Evolutionary conservation across 139 green algal species (phyloP), one percentile per base, ranked within the genome.

Genomic region (Ettlia oleoabundans): DNA sequence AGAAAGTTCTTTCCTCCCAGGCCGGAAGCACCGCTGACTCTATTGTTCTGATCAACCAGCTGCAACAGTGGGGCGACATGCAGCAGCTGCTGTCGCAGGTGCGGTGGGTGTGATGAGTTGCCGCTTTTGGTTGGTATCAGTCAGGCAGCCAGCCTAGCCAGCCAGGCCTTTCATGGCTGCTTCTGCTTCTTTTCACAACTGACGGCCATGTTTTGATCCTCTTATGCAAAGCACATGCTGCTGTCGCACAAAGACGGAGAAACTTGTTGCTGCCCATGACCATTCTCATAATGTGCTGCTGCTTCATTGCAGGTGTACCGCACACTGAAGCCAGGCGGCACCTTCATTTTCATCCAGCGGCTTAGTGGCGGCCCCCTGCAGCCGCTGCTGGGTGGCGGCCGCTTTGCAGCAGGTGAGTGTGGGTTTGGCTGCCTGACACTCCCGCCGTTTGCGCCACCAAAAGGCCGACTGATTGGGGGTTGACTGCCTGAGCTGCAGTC

Each of bases 241-340:
- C 47, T 24, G 47, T 58, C 13, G 47, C 47, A 58, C 13, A 15
- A 10, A 58, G 47, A 15, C 10, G 47, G 47, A 58, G 47, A 15
- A 10, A 58, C 47, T 58, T 10, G 10, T 58, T 10, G 47, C 47
- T 15, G 47, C 47, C 47, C 47, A 10, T 58, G 55, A 15, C 30
- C 18, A 28, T n/a, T 65, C 32, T 15, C 6, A 4, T 33, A 28
- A 1, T 35, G 15, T 24, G 19, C n/a, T 38, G 1, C 26, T 47
- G 2, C 40, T 47, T 2, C 33, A 4, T 1, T 52, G 35, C 65
- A 83, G 78, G 78, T 77, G 78, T 76, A 62, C 24, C 78, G 78
- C n/a, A 86, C 93, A 51, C 81, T 94, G 21, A 89, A 88, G 80
- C 90, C 90, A 33, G 90, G 90, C 10, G 81, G 78, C 75, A 87